phyloP scores from a whole-genome alignment of 768 basidiomycete species.

The Termitomyces sp. region DNA sequence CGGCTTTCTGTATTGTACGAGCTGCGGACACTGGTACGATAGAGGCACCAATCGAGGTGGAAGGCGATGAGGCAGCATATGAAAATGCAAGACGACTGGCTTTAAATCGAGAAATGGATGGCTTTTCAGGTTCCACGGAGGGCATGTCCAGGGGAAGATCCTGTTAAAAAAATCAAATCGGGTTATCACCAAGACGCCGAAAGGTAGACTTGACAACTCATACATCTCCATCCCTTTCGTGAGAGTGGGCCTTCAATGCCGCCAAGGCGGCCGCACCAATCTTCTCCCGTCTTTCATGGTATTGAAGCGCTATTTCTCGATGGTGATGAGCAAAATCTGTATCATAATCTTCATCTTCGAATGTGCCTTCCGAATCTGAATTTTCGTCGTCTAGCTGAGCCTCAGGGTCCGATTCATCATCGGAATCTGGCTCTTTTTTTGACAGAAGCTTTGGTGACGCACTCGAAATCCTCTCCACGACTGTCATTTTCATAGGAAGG shows the following conservation, averaged over 20 bases:
- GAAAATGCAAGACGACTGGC: conserved; percentile 46
- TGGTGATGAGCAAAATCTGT: conserved; percentile 62
- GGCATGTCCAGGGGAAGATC: conserved; percentile 37
- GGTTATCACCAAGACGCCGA: not conserved
- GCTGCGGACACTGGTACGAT: conserved; percentile 39
- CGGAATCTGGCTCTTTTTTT: conserved; percentile 43
- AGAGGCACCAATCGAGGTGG: conserved; percentile 35
- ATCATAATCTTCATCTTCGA: conserved; percentile 49
- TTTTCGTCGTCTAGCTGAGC: conserved; percentile 15
- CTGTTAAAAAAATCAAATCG: conserved; percentile 18
- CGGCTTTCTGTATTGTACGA: conserved; percentile 43
- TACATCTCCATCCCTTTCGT: conserved; percentile 38
- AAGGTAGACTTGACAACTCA: conserved; percentile 24
- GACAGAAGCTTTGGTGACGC: conserved; percentile 16
- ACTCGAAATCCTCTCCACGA: conserved; percentile 58
- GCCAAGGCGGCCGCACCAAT: conserved; percentile 50
- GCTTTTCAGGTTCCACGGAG: conserved; percentile 35
- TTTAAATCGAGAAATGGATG: conserved; percentile 61
- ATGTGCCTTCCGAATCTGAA: conserved; percentile 25
- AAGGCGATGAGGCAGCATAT: conserved; percentile 32
- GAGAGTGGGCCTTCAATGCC: conserved; percentile 43
- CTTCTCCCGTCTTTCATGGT: conserved; percentile 53
- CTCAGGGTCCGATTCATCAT: conserved; percentile 57
- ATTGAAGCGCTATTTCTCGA: conserved; percentile 69
- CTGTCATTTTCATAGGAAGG: conserved; percentile 59